Conservation (phyloP, 2,329 filamentous ascomycete species). For the Alternaria arborescens region DNA sequence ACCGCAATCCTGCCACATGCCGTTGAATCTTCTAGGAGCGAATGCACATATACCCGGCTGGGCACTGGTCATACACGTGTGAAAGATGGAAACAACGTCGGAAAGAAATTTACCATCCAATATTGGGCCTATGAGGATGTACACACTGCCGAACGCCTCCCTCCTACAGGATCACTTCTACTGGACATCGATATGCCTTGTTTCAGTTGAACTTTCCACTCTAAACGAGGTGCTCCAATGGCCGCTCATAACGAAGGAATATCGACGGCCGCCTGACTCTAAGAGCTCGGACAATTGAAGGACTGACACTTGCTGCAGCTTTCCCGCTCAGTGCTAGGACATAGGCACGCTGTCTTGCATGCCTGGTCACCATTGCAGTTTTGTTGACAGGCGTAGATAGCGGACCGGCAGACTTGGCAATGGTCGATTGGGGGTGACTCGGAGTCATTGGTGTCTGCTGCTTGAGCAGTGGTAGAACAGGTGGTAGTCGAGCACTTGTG, state of each 20-base stretch:
- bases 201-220: neutral
- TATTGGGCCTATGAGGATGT: neutral
- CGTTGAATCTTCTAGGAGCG: fast-evolving
- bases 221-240: neutral
- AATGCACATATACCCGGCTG: neutral
- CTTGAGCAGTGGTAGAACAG: neutral
- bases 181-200: neutral
- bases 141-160: neutral
- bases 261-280: neutral
- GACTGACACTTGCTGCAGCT: neutral
- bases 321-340: neutral
- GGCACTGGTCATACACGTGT: neutral
- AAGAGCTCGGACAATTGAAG: neutral
- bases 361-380: neutral
- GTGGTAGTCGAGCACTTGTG: neutral
- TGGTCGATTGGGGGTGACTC: neutral
- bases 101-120: neutral
- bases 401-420: neutral
- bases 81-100: neutral
- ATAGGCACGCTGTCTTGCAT: neutral
- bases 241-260: neutral
- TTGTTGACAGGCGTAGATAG: neutral
- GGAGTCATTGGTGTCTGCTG: neutral
- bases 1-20: neutral
- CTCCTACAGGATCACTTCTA: neutral